phyloP scores from a whole-genome alignment of 805 yeast genomes.

The Nematodospora valgi region DNA sequence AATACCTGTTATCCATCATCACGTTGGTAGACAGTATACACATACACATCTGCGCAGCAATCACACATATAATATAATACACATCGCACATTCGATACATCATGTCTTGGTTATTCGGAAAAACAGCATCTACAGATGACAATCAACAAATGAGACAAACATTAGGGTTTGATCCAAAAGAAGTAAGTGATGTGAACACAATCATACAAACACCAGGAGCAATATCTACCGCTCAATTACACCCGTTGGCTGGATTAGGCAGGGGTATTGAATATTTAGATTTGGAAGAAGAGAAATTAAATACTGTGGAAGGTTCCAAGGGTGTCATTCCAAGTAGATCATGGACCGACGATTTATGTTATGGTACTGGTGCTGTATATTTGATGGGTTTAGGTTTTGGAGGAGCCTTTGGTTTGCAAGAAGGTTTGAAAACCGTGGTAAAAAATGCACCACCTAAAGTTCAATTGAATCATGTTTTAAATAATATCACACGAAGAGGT shows the following conservation, averaged over 20 bases:
- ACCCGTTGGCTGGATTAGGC: conserved; percentile 90
- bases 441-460: conserved; percentile 73
- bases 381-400: conserved; percentile 83
- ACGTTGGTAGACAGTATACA: not conserved
- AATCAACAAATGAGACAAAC: conserved; percentile 24
- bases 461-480: conserved; percentile 83
- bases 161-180: conserved; percentile 63
- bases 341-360: conserved; percentile 96
- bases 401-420: conserved; percentile 83
- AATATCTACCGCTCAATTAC: conserved; percentile 55
- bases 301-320: conserved; percentile 79
- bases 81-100: not conserved
- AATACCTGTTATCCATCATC: too few relatives aligned
- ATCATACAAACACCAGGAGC: conserved; percentile 59
- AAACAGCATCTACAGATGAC: conserved; percentile 15
- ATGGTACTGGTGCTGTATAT: conserved; percentile 95
- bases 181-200: conserved; percentile 59
- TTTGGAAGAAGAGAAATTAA: conserved; percentile 74
- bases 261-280: conserved; percentile 87
- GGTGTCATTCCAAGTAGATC: conserved; percentile 95
- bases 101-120: conserved; percentile 53
- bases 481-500: conserved; percentile 91
- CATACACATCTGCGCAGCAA: not conserved
- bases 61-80: not conserved
- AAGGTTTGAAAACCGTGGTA: conserved; percentile 79